Percentiles rank a stretch among this genome's conserved stretches.
These are phyloP conservation scores for Phanerochaete sordida DNA, from an alignment of 768 basidiomycete genomes.

Conservation along the genomic window DNA sequence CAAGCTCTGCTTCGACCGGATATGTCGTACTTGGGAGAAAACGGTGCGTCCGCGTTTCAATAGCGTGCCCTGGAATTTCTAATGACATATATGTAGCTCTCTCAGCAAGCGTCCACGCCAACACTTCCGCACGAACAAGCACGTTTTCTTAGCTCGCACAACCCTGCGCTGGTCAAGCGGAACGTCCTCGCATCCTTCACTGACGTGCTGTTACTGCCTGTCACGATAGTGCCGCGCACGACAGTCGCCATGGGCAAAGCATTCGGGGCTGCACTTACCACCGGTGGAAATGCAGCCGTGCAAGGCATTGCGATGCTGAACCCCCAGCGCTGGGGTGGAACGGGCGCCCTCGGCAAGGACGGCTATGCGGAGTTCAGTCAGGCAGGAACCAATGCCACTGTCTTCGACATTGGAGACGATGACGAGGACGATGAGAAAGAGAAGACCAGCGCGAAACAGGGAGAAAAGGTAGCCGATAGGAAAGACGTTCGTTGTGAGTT, in stretches of 20 bases:
- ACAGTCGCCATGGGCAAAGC: constrained; percentile 38
- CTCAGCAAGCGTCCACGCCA: constrained; percentile 18
- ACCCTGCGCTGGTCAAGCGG: constrained; percentile 89
- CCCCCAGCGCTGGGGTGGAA: constrained; percentile 75
- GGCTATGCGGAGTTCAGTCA: constrained; percentile 32
- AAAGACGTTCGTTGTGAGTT: constrained; percentile 11
- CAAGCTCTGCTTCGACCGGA: constrained; percentile 67
- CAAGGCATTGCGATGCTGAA: constrained; percentile 89
- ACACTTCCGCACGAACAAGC: constrained; percentile 26
- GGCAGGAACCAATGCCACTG: constrained; percentile 33
- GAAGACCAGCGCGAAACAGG: too few relatives aligned
- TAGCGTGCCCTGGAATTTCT: not conserved
- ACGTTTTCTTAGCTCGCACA: constrained; percentile 79
- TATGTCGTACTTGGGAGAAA: constrained; percentile 78
- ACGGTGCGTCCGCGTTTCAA: constrained; percentile 41
- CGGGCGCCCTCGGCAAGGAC: constrained; percentile 13
- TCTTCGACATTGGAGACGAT: constrained; percentile 50
- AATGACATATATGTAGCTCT: constrained; percentile 16
- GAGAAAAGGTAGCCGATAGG: constrained; percentile 7
- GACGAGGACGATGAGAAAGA: constrained; percentile 28
- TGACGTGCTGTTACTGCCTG: constrained; percentile 83
- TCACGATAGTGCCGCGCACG: constrained; percentile 91
- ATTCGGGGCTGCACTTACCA: constrained; percentile 64
- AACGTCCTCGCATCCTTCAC: constrained; percentile 93
- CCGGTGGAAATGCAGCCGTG: constrained; percentile 73